Evolutionary conservation across 1,284 basidiomycete genomes (phyloP).

Genomic region (Leccinum ponderosum): DNA sequence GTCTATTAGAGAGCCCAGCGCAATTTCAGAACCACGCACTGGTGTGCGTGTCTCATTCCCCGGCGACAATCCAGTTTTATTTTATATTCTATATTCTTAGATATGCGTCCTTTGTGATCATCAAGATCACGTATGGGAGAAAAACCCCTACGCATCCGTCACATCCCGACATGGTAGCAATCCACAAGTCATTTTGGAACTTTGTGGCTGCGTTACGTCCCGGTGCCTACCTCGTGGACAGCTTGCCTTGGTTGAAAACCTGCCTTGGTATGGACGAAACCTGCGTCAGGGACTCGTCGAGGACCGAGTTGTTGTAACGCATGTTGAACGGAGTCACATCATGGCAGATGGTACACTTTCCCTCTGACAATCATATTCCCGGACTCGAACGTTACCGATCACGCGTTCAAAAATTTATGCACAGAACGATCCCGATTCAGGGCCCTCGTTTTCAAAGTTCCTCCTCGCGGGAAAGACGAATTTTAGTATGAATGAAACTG

Average conservation of each 20-base stretch:
- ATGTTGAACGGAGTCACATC: neutral
- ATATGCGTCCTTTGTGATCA: neutral
- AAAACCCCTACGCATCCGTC: neutral
- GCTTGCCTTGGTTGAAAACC: neutral
- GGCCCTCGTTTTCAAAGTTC: constrained; percentile 10
- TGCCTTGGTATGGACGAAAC: neutral
- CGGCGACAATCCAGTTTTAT: neutral
- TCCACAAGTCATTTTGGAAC: neutral
- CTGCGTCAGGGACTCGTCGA: neutral
- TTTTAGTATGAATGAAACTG: constrained; percentile 5
- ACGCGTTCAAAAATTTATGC: too few species aligned
- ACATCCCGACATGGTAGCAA: neutral
- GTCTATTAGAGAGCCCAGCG: neutral
- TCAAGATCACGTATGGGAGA: neutral
- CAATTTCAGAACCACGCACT: neutral
- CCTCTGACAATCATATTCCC: neutral
- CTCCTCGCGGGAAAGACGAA: constrained; percentile 7
- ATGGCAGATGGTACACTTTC: neutral
- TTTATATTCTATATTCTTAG: neutral
- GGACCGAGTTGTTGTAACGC: neutral
- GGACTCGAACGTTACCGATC: neutral
- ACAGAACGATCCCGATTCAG: neutral
- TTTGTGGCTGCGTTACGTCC: neutral
- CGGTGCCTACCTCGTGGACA: neutral
- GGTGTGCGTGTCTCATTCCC: neutral